Evolutionary conservation across 1,139 yeast genomes (phyloP), one percentile per base, ranked within the genome.

Genomic region (Yarrowia galli): DNA sequence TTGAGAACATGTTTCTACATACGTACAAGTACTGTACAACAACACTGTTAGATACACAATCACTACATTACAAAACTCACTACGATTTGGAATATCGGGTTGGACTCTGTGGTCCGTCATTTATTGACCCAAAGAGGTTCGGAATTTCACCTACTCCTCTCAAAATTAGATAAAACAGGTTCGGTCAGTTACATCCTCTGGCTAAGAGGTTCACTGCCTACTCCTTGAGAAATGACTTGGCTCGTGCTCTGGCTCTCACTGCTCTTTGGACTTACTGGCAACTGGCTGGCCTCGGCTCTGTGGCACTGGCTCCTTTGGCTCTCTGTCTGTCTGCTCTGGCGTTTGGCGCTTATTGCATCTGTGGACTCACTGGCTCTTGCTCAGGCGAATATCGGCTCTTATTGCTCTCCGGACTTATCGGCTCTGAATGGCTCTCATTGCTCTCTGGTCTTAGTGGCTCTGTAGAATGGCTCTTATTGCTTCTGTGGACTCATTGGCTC

Each of bases 61-160:
- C 1, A 15, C 23, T 15, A 22, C 10, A 22, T 3, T 6, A 9
- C 0, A 46, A 20, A 25, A 46, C 51, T 46, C 51, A 46, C 51
- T 48, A 48, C 54, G 15, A n/a, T 28, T 18, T 12, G 5, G 28
- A 16, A 35, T 16, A 16, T 53, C 36, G 58, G 58, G 58, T 20
- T 28, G 42, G 43, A 23, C 42, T 8, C 56, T 51, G 15, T 35
- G 38, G 56, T 51, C 56, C 56, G 20, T 12, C 20, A 51, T 51
- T 32, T 51, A 51, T 51, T 51, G 12, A 12, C 20, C 56, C 56
- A 40, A 18, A 51, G 56, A 51, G 56, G 56, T 51, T 51, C 56
- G 56, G 56, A 46, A 15, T 51, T 51, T 51, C 42, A 32, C 56
- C 56, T 51, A 51, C 56, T 51, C 56, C 60, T 53, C 60, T 51